Percentiles rank a stretch among this genome's conserved stretches.
Evolutionary conservation across 2,329 filamentous ascomycete species (phyloP).

Genomic region (Neonectria neomacrospora): DNA sequence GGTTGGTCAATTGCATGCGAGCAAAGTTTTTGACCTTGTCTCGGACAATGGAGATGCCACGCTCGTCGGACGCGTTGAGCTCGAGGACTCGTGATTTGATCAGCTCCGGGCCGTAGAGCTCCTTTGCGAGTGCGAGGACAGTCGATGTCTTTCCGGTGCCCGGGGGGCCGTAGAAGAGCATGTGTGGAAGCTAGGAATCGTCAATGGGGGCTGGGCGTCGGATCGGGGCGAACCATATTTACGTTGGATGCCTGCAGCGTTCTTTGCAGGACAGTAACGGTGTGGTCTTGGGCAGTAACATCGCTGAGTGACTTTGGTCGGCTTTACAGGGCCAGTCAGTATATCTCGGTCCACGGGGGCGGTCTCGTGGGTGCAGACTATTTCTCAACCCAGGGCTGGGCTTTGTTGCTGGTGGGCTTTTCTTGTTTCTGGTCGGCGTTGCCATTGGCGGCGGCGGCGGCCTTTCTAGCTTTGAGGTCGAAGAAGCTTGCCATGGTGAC

Average conservation of each 20-base stretch:
- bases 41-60: slow-evolving; percentile 94
- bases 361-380: slow-evolving; percentile 70
- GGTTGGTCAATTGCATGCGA: slow-evolving; percentile 89
- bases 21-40: slow-evolving; percentile 99
- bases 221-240: slow-evolving; percentile 36
- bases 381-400: slow-evolving; percentile 98
- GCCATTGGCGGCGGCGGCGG: slow-evolving; percentile 71
- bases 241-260: slow-evolving; percentile 95
- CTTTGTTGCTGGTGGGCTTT: slow-evolving; percentile 68
- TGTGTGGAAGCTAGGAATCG: slow-evolving; percentile 79
- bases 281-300: slow-evolving; percentile 98
- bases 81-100: slow-evolving; percentile 96
- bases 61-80: slow-evolving; percentile 98
- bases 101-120: slow-evolving; percentile 95
- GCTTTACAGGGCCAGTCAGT: slow-evolving; percentile 58
- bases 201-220: slow-evolving; percentile 21
- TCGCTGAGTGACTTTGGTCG: slow-evolving; percentile 94
- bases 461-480: slow-evolving; percentile 90
- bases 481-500: slow-evolving; percentile 89
- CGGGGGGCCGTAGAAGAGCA: slow-evolving; percentile 98
- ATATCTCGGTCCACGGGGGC: neutral
- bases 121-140: slow-evolving; percentile 94
- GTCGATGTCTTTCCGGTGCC: slow-evolving; percentile 98
- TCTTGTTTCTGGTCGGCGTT: slow-evolving; percentile 72
- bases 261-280: slow-evolving; percentile 89